Evolutionary conservation across 352 stramenopile genomes (phyloP).

Genomic region (Phytopythium montanum): DNA sequence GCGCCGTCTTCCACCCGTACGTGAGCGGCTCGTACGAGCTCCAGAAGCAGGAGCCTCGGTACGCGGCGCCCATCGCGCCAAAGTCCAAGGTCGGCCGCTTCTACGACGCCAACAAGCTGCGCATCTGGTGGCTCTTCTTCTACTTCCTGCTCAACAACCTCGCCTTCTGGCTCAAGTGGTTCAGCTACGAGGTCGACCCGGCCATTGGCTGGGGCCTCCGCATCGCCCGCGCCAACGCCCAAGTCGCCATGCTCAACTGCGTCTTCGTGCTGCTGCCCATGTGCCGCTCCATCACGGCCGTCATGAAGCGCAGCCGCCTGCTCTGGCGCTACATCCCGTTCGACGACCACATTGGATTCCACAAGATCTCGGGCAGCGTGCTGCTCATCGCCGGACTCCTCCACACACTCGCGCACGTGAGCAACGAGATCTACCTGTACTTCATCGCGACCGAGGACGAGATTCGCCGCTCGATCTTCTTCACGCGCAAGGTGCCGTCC

Average conservation of each 20-base stretch:
- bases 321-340: conserved; percentile 78
- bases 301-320: conserved; percentile 62
- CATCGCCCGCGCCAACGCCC: conserved; percentile 64
- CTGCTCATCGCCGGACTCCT: conserved; percentile 52
- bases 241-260: conserved; percentile 78
- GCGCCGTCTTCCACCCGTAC: conserved; percentile 64
- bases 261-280: conserved; percentile 76
- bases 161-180: conserved; percentile 77
- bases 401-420: conserved; percentile 61
- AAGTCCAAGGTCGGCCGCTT: conserved; percentile 64
- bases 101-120: conserved; percentile 70
- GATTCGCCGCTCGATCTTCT: conserved; percentile 54
- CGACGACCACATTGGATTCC: conserved; percentile 75
- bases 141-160: conserved; percentile 66
- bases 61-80: conserved; percentile 20
- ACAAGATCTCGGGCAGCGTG: conserved; percentile 70
- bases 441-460: conserved; percentile 58
- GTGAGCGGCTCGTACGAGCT: conserved; percentile 57
- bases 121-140: conserved; percentile 76
- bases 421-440: conserved; percentile 74
- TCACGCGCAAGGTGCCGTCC: conserved; percentile 42
- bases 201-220: conserved; percentile 70
- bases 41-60: conserved; percentile 28
- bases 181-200: conserved; percentile 65
- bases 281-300: conserved; percentile 69